Evolutionary conservation across 345 rosid genomes (phyloP), one percentile per base, ranked within the genome.

Genomic region (Salix exigua): DNA sequence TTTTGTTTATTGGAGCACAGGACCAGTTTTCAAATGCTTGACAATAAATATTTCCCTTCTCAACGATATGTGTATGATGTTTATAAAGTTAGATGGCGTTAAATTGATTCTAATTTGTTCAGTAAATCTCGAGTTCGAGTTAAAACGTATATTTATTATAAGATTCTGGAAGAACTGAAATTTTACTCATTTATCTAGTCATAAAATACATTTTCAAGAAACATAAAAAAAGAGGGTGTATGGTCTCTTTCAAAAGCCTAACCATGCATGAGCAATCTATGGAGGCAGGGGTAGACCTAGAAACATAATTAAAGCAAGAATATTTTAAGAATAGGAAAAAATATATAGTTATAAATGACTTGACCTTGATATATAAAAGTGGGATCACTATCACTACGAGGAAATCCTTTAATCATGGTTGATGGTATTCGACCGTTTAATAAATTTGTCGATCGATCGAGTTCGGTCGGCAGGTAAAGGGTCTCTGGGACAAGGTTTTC

Each of bases 81-180:
- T n/a, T n/a, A n/a, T n/a, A n/a, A n/a, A n/a, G n/a, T n/a, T n/a
- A n/a, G n/a, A n/a, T n/a, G n/a, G n/a, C n/a, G n/a, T n/a, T n/a
- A n/a, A n/a, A n/a, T n/a, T n/a, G n/a, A n/a, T n/a, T n/a, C n/a
- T n/a, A n/a, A n/a, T n/a, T n/a, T n/a, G n/a, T n/a, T n/a, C n/a
- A n/a, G n/a, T n/a, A n/a, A n/a, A n/a, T n/a, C 5, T 31, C 1
- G 33, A 31, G 33, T 31, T 31, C 5, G 1, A 31, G 5, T 31
- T 2, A 4, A 0, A 0, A 0, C 2, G 4, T 33, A 0, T 0
- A 33, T 0, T 33, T 1, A 2, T 33, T 33, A 0, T 33, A 33
- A 33, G 0, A 33, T 0, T 33, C 1, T 33, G 0, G 0, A 31
- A 31, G 0, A 31, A 31, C 1, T 0, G 4, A 0, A 4, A 31